Evolutionary conservation across 371 early-diverging fungal genomes (phyloP).

Genomic region (Mortierella sp.): DNA sequence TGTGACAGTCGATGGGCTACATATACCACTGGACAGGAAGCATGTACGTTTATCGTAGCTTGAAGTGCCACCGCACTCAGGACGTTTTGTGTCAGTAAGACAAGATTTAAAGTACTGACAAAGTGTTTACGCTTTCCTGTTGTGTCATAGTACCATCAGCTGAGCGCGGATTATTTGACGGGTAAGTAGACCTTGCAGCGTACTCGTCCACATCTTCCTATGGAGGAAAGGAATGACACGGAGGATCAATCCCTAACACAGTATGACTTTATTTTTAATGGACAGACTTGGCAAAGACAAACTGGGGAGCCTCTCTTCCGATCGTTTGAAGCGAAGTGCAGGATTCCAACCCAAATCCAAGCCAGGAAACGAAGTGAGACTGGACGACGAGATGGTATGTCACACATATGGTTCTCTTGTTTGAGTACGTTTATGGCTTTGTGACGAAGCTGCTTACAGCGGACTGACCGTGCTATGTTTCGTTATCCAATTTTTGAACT

Average conservation of each 20-base stretch:
- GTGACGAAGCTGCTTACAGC: not conserved
- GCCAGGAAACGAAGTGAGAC: slow-evolving; percentile 57
- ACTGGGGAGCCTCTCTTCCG: slow-evolving; percentile 41
- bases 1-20: slow-evolving; percentile 75
- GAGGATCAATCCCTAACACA: not conserved
- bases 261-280: not conserved
- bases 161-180: slow-evolving; percentile 49
- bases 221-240: not conserved
- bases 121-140: not conserved
- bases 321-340: slow-evolving; percentile 35
- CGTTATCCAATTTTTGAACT: not conserved
- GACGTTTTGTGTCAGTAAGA: not conserved
- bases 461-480: not conserved
- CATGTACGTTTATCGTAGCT: slow-evolving; percentile 60
- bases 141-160: slow-evolving; percentile 63
- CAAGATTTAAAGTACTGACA: not conserved
- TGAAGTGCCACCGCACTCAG: no score
- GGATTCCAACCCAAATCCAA: slow-evolving; percentile 52
- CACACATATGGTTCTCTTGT: not conserved
- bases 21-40: slow-evolving; percentile 71
- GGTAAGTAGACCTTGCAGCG: slow-evolving; percentile 11
- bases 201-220: not conserved
- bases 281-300: slow-evolving; percentile 49
- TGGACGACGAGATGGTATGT: slow-evolving; percentile 56
- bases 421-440: not conserved